phyloP scores from a whole-genome alignment of 345 rosid species.

The Boechera retrofracta region DNA sequence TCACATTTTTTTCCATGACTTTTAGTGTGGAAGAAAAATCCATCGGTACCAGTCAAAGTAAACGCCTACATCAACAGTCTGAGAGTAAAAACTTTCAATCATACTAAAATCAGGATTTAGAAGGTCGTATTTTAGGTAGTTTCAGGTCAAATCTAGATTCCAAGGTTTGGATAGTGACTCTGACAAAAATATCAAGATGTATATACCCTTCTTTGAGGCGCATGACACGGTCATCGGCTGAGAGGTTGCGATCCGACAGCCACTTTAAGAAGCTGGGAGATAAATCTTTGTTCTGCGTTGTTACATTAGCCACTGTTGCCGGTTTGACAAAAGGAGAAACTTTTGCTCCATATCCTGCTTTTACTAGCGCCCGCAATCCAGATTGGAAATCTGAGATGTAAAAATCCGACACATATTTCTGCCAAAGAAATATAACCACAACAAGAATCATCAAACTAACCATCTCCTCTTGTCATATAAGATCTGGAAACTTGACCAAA shows the following conservation, averaged over 20 bases:
- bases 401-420: conserved; percentile 88
- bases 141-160: neutral
- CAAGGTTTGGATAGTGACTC: conserved; percentile 6
- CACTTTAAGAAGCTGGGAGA: conserved; percentile 80
- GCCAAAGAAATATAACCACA: conserved; percentile 40
- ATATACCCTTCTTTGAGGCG: conserved; percentile 93
- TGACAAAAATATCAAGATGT: neutral
- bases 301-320: conserved; percentile 70
- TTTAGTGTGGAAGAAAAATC: conserved; percentile 9
- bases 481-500: neutral
- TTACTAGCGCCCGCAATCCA: conserved; percentile 85
- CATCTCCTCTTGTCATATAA: neutral
- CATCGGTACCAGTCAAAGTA: conserved; percentile 27
- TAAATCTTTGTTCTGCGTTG: conserved; percentile 61
- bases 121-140: neutral
- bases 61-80: conserved; percentile 10
- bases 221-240: conserved; percentile 76
- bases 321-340: conserved; percentile 86
- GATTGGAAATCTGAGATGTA: conserved; percentile 95
- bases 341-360: conserved; percentile 92
- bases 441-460: conserved; percentile 16
- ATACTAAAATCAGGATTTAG: neutral
- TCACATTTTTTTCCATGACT: conserved; percentile 27
- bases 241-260: conserved; percentile 79
- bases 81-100: neutral